Conservation (phyloP, 2,329 filamentous ascomycete genomes). For the Penicillium sp. region DNA sequence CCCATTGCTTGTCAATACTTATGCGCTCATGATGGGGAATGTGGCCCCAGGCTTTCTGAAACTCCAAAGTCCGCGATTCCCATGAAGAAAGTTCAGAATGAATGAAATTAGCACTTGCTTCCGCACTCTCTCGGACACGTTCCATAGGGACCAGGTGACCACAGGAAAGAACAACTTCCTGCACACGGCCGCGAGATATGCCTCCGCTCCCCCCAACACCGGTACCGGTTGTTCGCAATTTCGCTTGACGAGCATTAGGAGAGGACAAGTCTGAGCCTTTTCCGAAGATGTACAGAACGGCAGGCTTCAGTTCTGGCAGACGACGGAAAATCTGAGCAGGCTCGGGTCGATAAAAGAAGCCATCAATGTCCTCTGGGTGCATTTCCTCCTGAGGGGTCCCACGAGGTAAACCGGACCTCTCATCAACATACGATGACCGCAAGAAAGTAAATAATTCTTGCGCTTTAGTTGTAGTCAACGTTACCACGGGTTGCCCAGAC, state of each 20-base stretch:
- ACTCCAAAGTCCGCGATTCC: neutral
- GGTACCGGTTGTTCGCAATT: conserved; percentile 36
- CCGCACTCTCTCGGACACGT: conserved; percentile 1
- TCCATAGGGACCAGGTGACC: conserved; percentile 15
- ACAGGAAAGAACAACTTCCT: conserved; percentile 25
- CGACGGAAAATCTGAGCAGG: conserved; percentile 31
- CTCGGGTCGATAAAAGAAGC: conserved; percentile 40
- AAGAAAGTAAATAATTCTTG: conserved; percentile 66
- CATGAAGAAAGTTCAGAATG: neutral
- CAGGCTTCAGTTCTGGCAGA: conserved; percentile 38
- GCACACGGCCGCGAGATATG: conserved; percentile 57
- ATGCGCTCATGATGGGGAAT: neutral
- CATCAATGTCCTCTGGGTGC: conserved; percentile 27
- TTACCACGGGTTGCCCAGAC: conserved; percentile 50
- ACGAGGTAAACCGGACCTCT: conserved; percentile 7
- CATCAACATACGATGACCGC: conserved; percentile 33
- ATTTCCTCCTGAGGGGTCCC: conserved; percentile 39
- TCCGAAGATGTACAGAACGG: conserved; percentile 38
- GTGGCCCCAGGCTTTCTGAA: neutral
- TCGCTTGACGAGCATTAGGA: conserved; percentile 31
- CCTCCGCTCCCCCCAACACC: conserved; percentile 39
- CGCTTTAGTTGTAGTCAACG: conserved; percentile 74
- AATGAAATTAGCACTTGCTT: conserved; percentile 1
- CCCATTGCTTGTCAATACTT: conserved; percentile 7
- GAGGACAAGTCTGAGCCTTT: conserved; percentile 21